A percentile compares a stretch with the other conserved stretches of the same genome.
Conservation (phyloP, 345 rosid species). For the Linum trigynum region DNA sequence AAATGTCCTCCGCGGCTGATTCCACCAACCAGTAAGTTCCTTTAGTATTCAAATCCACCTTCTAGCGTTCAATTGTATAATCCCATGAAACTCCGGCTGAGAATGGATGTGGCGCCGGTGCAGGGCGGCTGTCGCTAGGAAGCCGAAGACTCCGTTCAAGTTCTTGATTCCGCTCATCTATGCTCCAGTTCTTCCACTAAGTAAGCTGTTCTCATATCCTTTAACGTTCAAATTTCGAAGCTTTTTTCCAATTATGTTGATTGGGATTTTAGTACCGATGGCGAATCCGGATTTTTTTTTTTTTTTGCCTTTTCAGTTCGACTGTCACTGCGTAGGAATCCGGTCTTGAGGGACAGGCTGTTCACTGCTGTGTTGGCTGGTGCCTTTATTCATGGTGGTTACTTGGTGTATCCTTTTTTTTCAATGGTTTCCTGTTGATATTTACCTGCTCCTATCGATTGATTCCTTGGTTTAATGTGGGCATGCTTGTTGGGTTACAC, state of each 20-base stretch:
- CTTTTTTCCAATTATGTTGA: neutral
- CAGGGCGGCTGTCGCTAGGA: constrained; percentile 34
- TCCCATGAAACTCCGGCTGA: too few species aligned
- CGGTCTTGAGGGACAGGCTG: constrained; percentile 76
- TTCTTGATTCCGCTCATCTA: constrained; percentile 74
- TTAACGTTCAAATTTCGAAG: neutral
- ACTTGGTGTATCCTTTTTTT: constrained; percentile 88
- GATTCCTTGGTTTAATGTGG: neutral
- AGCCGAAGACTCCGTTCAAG: constrained; percentile 54
- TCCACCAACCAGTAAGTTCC: too few species aligned
- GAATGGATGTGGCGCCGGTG: neutral
- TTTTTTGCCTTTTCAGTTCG: constrained; percentile 36
- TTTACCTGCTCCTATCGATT: neutral
- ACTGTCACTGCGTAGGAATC: constrained; percentile 55
- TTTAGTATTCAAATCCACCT: too few species aligned
- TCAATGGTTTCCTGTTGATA: neutral
- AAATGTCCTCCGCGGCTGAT: too few species aligned
- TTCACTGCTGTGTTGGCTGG: constrained; percentile 73
- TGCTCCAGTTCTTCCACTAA: constrained; percentile 87
- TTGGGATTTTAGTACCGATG: constrained; percentile 1
- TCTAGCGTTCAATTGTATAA: too few species aligned
- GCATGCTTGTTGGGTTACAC: too few species aligned
- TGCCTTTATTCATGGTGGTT: constrained; percentile 78
- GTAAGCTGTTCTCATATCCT: constrained; percentile 23
- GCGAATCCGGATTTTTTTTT: neutral